Conservation (phyloP, 2,329 filamentous ascomycete species). For the Sordariomycetes sp. region DNA sequence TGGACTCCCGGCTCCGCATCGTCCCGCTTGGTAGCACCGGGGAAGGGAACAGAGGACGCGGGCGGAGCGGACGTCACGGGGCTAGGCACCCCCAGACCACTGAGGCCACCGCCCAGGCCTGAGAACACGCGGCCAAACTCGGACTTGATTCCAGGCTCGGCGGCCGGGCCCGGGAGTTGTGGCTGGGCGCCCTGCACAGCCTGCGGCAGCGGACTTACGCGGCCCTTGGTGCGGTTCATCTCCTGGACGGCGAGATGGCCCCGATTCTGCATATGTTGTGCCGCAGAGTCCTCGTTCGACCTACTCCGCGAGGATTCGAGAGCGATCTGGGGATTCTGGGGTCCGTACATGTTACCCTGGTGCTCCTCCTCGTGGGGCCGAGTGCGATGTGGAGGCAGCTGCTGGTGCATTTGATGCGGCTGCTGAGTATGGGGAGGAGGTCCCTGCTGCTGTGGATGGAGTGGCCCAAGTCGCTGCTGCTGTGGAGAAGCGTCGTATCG, state of each 20-base stretch:
- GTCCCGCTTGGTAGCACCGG: conserved; percentile 35
- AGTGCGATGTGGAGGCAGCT: conserved; percentile 10
- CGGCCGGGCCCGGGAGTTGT: conserved; percentile 62
- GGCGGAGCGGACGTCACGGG: conserved; percentile 26
- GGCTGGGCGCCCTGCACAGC: conserved; percentile 86
- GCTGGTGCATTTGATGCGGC: conserved; percentile 14
- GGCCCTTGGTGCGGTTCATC: conserved; percentile 60
- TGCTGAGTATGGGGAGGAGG: conserved; percentile 21
- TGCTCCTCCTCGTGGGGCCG: conserved; percentile 19
- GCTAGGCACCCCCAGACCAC: conserved; percentile 35
- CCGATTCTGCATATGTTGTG: conserved; percentile 37
- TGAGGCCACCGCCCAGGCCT: conserved; percentile 59
- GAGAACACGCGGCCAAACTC: conserved; percentile 93
- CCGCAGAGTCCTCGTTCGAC: conserved; percentile 28
- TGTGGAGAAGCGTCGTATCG: conserved; percentile 14
- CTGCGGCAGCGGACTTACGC: conserved; percentile 79
- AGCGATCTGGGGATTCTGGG: neutral
- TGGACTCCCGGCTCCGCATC: conserved; percentile 30
- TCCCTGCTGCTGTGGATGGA: conserved; percentile 11
- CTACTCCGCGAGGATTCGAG: conserved; percentile 24
- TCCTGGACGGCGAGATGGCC: conserved; percentile 69
- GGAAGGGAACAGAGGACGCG: conserved; percentile 26
- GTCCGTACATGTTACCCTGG: conserved; percentile 3
- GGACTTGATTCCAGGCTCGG: conserved; percentile 83
- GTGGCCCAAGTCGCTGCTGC: conserved; percentile 12